Conservation (phyloP, 2,329 filamentous ascomycete species). For the Dactylellina cionopaga region DNA sequence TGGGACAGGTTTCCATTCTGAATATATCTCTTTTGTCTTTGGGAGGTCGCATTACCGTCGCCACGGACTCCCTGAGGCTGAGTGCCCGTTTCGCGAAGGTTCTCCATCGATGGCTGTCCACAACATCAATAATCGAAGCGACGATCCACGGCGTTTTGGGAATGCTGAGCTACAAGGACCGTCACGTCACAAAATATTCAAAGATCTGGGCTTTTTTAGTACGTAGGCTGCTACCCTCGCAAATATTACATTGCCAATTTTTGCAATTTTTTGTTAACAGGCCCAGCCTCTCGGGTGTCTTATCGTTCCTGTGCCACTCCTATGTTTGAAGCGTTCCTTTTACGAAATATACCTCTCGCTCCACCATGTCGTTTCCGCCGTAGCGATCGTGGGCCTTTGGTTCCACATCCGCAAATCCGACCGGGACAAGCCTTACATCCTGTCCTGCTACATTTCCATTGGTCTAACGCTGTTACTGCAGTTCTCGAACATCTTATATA, state of each 20-base stretch:
- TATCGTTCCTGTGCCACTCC: background rate
- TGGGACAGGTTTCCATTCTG: conserved; percentile 45
- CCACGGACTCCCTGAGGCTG: conserved; percentile 44
- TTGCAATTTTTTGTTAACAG: background rate
- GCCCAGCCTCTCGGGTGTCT: background rate
- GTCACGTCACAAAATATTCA: too few species aligned
- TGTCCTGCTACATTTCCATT: background rate
- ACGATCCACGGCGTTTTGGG: too few species aligned
- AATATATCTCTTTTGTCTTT: conserved; percentile 55
- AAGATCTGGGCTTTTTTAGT: background rate
- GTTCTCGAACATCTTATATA: background rate
- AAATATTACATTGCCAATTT: background rate
- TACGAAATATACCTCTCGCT: background rate
- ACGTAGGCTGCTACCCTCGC: background rate
- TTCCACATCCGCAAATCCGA: background rate
- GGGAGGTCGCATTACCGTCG: conserved; percentile 44
- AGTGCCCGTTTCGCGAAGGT: too few species aligned
- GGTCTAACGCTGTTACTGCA: background rate
- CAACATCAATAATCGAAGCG: too few species aligned
- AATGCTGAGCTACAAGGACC: too few species aligned
- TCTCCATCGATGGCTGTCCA: too few species aligned
- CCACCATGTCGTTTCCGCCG: background rate
- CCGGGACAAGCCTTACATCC: background rate
- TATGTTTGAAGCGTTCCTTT: background rate
- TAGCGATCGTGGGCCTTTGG: background rate